These are phyloP conservation scores for Xylaria curta DNA, from an alignment of 495 filamentous ascomycete species.

Conservation along the genomic window DNA sequence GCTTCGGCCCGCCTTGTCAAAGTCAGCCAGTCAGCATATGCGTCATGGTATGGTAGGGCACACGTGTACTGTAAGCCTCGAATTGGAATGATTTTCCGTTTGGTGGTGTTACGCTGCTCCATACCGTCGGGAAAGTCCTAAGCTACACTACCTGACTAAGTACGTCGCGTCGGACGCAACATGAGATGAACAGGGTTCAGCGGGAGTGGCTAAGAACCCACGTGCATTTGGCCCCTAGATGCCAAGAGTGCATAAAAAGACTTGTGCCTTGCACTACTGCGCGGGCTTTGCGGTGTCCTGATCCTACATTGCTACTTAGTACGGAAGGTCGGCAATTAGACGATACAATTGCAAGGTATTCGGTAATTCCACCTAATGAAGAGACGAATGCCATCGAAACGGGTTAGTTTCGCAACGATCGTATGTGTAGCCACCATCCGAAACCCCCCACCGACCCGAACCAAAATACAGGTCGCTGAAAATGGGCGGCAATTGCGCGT, in stretches of 20 bases:
- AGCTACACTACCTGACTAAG: too few relatives aligned
- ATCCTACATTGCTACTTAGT: not conserved
- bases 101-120: not conserved
- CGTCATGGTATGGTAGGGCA: not conserved
- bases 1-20: too few relatives aligned
- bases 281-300: not conserved
- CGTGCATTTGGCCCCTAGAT: not conserved
- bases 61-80: not conserved
- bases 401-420: not conserved
- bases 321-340: not conserved
- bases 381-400: not conserved
- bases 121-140: not conserved
- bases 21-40: too few relatives aligned
- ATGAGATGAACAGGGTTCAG: not conserved
- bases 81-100: constrained; percentile 6
- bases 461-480: not conserved
- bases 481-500: not conserved
- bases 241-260: constrained; percentile 1
- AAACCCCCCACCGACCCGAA: not conserved
- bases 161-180: not conserved
- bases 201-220: not conserved
- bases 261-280: constrained; percentile 10
- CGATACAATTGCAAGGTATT: not conserved
- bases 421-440: not conserved
- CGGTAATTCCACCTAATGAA: not conserved